Base-by-base conservation (phyloP, 2,329 filamentous ascomycete species). In the Fusarium nelsonii region DNA sequence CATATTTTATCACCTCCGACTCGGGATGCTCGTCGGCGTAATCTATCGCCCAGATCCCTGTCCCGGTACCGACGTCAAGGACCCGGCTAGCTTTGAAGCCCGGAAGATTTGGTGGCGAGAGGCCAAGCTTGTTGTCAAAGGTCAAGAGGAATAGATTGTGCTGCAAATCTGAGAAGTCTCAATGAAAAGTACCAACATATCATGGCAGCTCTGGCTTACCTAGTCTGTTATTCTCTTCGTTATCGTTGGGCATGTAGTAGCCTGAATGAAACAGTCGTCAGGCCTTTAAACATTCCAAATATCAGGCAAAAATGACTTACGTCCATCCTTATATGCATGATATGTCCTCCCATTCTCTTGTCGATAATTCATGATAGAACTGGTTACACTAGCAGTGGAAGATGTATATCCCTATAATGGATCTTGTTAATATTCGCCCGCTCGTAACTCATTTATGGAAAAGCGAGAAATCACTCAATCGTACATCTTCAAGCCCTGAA, bases 41-140 rank as follows among this genome's bases (percentile, higher is more conserved):
- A 20, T 53, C 50, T 12, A 44, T 53, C 16, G 50, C 50, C 50
- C 34, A 36, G 15, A 36, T 36, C 6, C 34, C 34, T 16, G 34
- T 36, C 16, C 34, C 34, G 2, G 34, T 36, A 36, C 34, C 34
- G 14, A 36, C 14, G 15, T 36, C 34, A 7, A 36, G 34, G 16
- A 36, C 34, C 28, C 39, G 46, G 6, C 53, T 33, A 8, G 37
- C 26, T 8, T 49, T 48, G 2, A 36, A 40, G 12, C 45, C 40
- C 4, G 48, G 34, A 3, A 30, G 20, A 16, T 60, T 63, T 3
- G 59, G 59, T 1, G 59, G 54, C 5, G 46, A 28, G 3, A 59
- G 40, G 14, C 59, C 59, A 8, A 64, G 59, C 26, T 51, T 59
- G 30, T 64, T 36, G n/a, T 60, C 37, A 28, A 63, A 60, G 2